Conservation (phyloP, 139 green algal species). For the Picochlorum sp. region DNA sequence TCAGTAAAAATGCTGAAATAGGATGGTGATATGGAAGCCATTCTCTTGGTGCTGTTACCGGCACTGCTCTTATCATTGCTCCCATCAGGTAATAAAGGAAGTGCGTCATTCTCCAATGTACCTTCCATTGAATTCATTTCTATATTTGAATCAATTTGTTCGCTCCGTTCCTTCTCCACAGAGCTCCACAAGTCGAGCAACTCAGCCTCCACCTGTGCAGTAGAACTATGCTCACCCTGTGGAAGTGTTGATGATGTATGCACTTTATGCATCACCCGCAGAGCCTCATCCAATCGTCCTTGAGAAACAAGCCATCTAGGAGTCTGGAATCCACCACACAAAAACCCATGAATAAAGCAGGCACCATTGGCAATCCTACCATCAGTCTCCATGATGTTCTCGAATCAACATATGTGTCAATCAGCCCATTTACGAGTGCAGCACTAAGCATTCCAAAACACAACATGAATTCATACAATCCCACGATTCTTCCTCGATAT, state of each 20-base stretch:
- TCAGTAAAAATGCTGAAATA: background rate
- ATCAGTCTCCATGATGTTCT: constrained; percentile 53
- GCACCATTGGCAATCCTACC: constrained; percentile 52
- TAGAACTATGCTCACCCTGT: constrained; percentile 11
- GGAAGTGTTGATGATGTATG: constrained; percentile 27
- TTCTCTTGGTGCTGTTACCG: background rate
- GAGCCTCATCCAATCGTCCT: constrained; percentile 52
- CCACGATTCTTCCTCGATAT: constrained; percentile 48
- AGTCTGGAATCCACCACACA: constrained; percentile 64
- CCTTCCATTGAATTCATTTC: background rate
- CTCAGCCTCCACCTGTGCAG: constrained; percentile 65
- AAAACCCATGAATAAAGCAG: constrained; percentile 31
- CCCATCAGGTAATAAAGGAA: background rate
- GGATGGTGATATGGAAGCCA: background rate
- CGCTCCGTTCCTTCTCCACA: constrained; percentile 59
- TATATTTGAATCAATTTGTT: constrained; percentile 16
- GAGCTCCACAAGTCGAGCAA: constrained; percentile 70
- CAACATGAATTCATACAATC: constrained; percentile 66
- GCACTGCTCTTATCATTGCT: constrained; percentile 26
- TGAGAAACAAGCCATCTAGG: constrained; percentile 70
- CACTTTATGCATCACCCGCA: constrained; percentile 53
- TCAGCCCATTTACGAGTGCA: constrained; percentile 43
- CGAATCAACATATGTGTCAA: constrained; percentile 27
- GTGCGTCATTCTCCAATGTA: background rate
- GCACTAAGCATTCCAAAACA: constrained; percentile 65